Base-by-base conservation (phyloP, 306 rosid genomes). In the Adenanthera pavonina region DNA sequence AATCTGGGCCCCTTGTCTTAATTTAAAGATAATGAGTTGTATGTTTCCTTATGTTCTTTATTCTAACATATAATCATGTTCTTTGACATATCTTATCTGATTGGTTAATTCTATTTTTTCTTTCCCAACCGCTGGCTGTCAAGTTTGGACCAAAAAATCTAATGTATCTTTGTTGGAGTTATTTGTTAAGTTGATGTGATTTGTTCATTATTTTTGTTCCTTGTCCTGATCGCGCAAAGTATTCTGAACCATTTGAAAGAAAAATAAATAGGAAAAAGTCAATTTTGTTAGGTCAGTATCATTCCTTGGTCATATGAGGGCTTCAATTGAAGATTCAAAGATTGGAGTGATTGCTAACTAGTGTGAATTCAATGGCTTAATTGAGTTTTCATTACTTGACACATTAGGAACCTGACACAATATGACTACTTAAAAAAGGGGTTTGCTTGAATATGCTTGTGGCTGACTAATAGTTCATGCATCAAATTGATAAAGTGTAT, bases 111-210 rank as follows among this genome's bases (percentile, higher is more conserved):
- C 13, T 78, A 80, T 85, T 89, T 84, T 86, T 76, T 82, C 20
- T 82, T 82, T 82, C 66, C 74, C 82, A 83, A 77, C 88, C 77
- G 66, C 54, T 48, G 56, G 87, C 36, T 71, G 79, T 83, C 33
- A 72, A 73, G 51, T 74, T 10, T 72, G 43, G 82, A 82, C 76
- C 57, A n/a, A 46, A 82, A 81, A 85, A 85, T 82, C 83, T 71
- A 79, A 87, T 84, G 81, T 76, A 87, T 81, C 79, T 74, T 74
- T 84, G 79, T 51, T 41, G 16, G 67, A 41, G 77, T 81, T 90
- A 81, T 83, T 78, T 81, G 85, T 86, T 79, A 82, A 86, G 84
- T 81, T 90, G 97, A 93, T 88, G 92, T 90, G 92, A 90, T 88
- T 84, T 35, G 72, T 75, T 85, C 75, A 72, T 85, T 87, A 89